Percentiles rank a stretch among this genome's conserved stretches.
Evolutionary conservation across 2,329 filamentous ascomycete genomes (phyloP).

Genomic region (Trichophyton verrucosum): DNA sequence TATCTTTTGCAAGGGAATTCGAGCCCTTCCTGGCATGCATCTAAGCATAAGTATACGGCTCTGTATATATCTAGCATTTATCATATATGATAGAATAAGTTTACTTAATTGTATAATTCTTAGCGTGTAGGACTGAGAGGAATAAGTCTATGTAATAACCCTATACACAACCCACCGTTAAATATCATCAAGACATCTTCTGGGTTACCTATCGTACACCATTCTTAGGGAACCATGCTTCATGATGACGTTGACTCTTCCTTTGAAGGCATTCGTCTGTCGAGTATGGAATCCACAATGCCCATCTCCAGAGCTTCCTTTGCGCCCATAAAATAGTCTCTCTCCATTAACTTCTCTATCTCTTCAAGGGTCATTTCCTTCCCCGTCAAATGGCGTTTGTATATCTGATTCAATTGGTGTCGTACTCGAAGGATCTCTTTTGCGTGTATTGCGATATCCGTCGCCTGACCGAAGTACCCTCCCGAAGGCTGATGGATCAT

Average conservation of each 20-base stretch:
- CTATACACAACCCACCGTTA: background rate
- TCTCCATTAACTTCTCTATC: conserved; percentile 90
- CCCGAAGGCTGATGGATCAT: conserved; percentile 97
- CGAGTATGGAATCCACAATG: conserved; percentile 80
- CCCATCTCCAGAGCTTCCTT: conserved; percentile 80
- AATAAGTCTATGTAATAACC: background rate
- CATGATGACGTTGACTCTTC: conserved; percentile 9
- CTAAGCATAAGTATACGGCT: background rate
- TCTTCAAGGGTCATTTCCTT: conserved; percentile 63
- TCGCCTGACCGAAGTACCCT: conserved; percentile 53
- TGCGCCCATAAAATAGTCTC: conserved; percentile 86
- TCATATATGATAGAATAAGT: background rate
- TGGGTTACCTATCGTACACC: background rate
- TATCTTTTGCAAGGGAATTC: background rate
- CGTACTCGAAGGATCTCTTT: conserved; percentile 88
- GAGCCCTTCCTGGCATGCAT: background rate
- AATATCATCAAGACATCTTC: background rate
- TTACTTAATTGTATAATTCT: background rate
- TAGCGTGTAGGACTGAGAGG: background rate
- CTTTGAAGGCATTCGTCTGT: conserved; percentile 26
- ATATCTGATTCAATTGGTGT: conserved; percentile 79
- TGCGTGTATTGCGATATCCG: conserved; percentile 89
- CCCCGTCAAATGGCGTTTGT: conserved; percentile 66
- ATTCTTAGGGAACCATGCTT: background rate
- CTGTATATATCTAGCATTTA: background rate